Base-by-base conservation (phyloP, 2,329 filamentous ascomycete species). In the Fusarium cicatricum region DNA sequence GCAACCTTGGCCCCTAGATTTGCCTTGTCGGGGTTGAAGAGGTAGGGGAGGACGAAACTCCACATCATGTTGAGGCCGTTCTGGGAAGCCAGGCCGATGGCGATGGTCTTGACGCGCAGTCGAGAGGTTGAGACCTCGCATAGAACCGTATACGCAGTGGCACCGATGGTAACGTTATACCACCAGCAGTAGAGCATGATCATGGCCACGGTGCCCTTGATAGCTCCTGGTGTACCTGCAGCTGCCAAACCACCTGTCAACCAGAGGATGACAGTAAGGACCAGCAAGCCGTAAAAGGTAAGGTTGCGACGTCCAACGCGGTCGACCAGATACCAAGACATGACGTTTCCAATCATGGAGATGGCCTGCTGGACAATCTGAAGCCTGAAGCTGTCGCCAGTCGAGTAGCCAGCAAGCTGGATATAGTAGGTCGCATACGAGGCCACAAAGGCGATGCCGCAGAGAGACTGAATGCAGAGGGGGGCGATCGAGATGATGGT, bases 371-470 rank as follows among this genome's bases (percentile, higher is more conserved):
- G 75, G 10, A 70, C 68, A 38, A 78, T 78, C 44, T 76, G 71
- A 2, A 78, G 65, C 45, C 66, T 72, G 65, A 77, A 78, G 47
- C 69, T 72, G 52, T 67, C 70, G 3, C 57, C 44, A 0, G 72
- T 73, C 36, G 67, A 70, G 57, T 74, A 78, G 9, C 77, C 77
- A 10, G 77, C 76, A 3, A 79, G 66, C 52, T 80, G 73, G 41
- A 74, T 67, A 59, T 78, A 79, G 63, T 79, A 79, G 3, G 76
- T 78, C n/a, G 67, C 66, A 55, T 79, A 79, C 7, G 65, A 60
- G 2, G 72, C 64, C 1, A 71, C 65, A 21, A 78, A 78, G 19
- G 68, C 58, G 21, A 75, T 68, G 8, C 75, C 76, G 3, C 65
- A 67, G 3, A 77, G 60, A 1, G 67, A 62, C 53, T 77, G 73